Conservation (phyloP, 352 stramenopile species). For the Aphanomyces invadans region DNA sequence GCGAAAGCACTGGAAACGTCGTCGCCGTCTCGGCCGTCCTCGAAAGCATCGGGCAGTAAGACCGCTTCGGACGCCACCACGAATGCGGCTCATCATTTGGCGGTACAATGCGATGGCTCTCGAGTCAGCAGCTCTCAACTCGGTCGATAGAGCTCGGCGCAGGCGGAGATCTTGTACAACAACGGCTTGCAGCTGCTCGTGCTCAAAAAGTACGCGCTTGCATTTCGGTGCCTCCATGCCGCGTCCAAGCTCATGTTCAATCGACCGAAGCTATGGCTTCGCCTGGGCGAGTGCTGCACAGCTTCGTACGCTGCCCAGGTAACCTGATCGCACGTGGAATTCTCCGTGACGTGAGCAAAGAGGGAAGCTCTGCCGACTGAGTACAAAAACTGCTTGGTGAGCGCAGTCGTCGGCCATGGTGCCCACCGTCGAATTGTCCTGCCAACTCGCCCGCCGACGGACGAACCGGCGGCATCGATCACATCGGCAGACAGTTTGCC, state of each 20-base stretch:
- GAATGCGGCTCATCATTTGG: background rate
- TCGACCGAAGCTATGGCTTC: conserved; percentile 87
- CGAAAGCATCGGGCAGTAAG: too few species aligned
- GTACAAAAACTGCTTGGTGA: conserved; percentile 79
- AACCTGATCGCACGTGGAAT: background rate
- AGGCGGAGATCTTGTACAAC: conserved; percentile 90
- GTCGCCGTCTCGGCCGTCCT: conserved; percentile 26
- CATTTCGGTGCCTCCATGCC: conserved; percentile 85
- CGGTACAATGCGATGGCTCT: conserved; percentile 28
- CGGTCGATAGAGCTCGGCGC: conserved; percentile 70
- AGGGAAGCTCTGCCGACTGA: conserved; percentile 29
- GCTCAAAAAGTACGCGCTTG: conserved; percentile 68
- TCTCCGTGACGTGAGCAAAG: background rate
- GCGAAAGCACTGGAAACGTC: conserved; percentile 66
- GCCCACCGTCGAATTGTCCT: conserved; percentile 78
- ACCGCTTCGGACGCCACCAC: background rate
- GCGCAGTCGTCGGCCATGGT: conserved; percentile 65
- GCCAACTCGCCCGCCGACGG: conserved; percentile 31
- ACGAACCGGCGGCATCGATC: background rate
- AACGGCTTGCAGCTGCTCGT: conserved; percentile 85
- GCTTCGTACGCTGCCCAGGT: conserved; percentile 44
- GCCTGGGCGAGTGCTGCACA: conserved; percentile 88
- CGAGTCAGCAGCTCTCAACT: too few species aligned
- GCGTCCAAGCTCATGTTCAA: conserved; percentile 87
- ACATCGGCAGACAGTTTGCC: background rate